phyloP scores from a whole-genome alignment of 306 rosid species.

The Acacia confusa region DNA sequence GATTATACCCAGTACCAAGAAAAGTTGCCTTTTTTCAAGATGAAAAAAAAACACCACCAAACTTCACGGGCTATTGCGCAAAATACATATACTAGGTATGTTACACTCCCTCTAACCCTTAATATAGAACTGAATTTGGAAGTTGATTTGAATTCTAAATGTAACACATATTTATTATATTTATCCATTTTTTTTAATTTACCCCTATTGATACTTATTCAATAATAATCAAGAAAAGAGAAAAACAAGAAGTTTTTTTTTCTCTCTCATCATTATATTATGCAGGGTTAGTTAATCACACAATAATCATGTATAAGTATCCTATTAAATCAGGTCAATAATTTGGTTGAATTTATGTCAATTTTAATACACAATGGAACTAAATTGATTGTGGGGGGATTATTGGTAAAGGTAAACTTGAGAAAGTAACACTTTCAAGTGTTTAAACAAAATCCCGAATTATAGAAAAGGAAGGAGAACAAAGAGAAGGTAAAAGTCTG shows the following conservation, averaged over 20 bases:
- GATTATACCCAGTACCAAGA: background rate
- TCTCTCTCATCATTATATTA: background rate
- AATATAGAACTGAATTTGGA: fast-evolving
- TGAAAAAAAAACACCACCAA: background rate
- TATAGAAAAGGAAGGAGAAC: too few species aligned
- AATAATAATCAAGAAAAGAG: too few species aligned
- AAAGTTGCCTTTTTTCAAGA: background rate
- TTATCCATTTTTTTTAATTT: too few species aligned
- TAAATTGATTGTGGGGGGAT: background rate
- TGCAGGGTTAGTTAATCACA: background rate
- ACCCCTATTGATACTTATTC: too few species aligned
- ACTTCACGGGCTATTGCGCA: background rate
- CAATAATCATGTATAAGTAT: background rate
- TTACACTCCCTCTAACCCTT: background rate
- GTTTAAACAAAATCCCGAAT: too few species aligned
- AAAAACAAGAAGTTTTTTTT: background rate
- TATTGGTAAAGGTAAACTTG: background rate
- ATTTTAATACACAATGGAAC: background rate
- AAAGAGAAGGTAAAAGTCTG: too few species aligned
- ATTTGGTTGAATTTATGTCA: background rate
- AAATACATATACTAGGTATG: background rate
- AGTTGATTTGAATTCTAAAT: too few species aligned
- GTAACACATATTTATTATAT: too few species aligned
- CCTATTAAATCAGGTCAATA: background rate
- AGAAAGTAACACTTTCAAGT: background rate